A percentile compares a stretch with the other conserved stretches of the same genome.
Evolutionary conservation across 345 rosid species (phyloP).

Genomic region (Balakata baccata): DNA sequence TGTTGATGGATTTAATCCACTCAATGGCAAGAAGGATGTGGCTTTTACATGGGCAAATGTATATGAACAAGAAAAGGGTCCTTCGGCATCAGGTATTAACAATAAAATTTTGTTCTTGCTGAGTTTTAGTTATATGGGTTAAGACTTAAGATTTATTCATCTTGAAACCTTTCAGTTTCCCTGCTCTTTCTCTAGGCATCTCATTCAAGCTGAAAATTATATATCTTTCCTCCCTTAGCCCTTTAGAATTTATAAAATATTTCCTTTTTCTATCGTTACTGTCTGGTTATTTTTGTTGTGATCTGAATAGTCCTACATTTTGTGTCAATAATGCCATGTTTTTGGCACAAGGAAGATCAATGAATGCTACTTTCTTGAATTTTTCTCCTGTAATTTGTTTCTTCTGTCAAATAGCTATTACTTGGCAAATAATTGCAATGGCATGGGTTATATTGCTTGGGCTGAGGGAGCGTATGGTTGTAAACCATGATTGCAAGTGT

Average conservation of each 20-base stretch:
- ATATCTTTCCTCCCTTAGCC: background rate
- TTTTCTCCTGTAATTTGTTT: too few species aligned
- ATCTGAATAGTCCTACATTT: background rate
- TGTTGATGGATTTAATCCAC: slow-evolving; percentile 59
- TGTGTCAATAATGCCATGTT: background rate
- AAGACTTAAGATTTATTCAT: background rate
- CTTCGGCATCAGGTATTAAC: slow-evolving; percentile 38
- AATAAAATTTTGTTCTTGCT: background rate
- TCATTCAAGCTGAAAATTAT: background rate
- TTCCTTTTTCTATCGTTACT: background rate
- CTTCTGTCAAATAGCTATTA: too few species aligned
- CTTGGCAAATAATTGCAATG: too few species aligned
- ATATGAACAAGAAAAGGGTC: slow-evolving; percentile 38
- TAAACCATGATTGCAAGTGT: too few species aligned
- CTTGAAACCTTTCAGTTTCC: background rate
- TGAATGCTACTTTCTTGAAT: too few species aligned
- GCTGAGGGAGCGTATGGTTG: too few species aligned
- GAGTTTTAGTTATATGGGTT: background rate
- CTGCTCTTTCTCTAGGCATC: background rate
- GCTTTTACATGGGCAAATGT: slow-evolving; percentile 75
- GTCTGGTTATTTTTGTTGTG: background rate
- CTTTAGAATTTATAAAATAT: background rate
- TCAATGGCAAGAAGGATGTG: slow-evolving; percentile 47
- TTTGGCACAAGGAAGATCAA: too few species aligned
- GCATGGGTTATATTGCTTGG: too few species aligned